These are phyloP conservation scores for Guadua angustifolia DNA, from an alignment of 176 grass and related monocot genomes.

Conservation along the genomic window DNA sequence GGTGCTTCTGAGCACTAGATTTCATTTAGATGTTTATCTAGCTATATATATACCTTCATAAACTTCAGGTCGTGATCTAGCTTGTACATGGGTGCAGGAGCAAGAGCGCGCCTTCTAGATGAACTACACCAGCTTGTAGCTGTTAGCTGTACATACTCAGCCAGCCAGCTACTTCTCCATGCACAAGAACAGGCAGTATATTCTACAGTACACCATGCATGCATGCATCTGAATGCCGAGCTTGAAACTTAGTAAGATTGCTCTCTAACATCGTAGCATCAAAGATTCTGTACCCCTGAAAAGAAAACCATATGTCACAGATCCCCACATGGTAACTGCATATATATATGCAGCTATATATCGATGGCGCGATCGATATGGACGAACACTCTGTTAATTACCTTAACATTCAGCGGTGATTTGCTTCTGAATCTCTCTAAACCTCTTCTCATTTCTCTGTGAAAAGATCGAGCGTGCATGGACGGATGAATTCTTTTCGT, in stretches of 20 bases:
- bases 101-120: not conserved
- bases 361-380: too few species aligned
- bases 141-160: not conserved
- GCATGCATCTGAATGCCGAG: not conserved
- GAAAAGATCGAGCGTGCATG: not conserved
- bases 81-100: not conserved
- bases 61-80: conserved; percentile 25
- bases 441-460: not conserved
- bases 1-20: conserved; percentile 34
- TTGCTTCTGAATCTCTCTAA: too few species aligned
- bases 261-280: not conserved
- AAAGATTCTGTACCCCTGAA: not conserved
- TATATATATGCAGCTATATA: too few species aligned
- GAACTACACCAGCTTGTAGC: not conserved
- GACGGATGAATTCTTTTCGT: conserved; percentile 17
- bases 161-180: not conserved
- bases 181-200: not conserved
- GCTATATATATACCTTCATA: conserved; percentile 33
- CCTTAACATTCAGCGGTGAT: too few species aligned
- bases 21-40: too few species aligned
- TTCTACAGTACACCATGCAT: not conserved
- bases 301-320: not conserved
- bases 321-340: too few species aligned
- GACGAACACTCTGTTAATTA: too few species aligned
- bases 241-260: not conserved